phyloP scores from a whole-genome alignment of 139 green algal species.

The Coelastrella sp. region DNA sequence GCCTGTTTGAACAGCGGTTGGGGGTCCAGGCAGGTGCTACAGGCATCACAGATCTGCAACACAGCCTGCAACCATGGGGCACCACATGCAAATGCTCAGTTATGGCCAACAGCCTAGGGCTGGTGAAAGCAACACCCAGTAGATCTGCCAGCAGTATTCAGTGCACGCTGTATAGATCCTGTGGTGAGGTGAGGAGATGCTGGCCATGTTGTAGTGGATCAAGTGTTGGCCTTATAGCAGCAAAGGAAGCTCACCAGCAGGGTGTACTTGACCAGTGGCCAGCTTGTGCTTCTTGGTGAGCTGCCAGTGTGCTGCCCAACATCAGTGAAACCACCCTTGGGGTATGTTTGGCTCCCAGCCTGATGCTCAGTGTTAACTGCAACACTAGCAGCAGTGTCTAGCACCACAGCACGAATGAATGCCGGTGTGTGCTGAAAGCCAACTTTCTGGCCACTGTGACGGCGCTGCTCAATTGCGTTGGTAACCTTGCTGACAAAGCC shows the following conservation, averaged over 20 bases:
- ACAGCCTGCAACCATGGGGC: background rate
- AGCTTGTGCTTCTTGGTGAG: constrained; percentile 35
- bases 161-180: too few relatives aligned
- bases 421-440: constrained; percentile 43
- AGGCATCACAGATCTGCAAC: background rate
- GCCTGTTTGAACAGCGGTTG: background rate
- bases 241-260: constrained; percentile 1
- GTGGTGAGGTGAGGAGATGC: background rate
- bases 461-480: background rate
- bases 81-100: background rate
- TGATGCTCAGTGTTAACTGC: background rate
- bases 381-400: background rate
- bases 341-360: background rate
- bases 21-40: background rate
- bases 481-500: background rate
- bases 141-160: too few relatives aligned
- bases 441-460: background rate
- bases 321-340: constrained; percentile 49
- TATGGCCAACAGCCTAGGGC: too few relatives aligned
- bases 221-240: background rate
- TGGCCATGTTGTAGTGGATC: background rate
- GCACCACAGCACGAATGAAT: constrained; percentile 27
- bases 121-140: too few relatives aligned
- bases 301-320: constrained; percentile 48
- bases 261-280: constrained; percentile 31